Base-by-base conservation (phyloP, 129 eudicot genomes). In the Silybum marianum region DNA sequence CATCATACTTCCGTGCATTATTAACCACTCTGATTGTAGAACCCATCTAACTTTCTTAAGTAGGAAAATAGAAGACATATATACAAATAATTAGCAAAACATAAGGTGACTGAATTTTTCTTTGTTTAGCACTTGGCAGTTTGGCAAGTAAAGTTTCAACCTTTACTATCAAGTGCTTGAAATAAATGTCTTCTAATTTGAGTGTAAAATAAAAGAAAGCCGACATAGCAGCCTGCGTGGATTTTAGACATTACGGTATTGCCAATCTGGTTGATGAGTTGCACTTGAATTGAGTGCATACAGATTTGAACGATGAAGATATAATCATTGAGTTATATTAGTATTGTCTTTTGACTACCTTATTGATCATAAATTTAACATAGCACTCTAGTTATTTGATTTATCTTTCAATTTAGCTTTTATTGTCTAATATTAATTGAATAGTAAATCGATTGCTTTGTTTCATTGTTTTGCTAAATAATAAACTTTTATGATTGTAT, bases 81-180 rank as follows among this genome's bases (percentile, higher is more conserved):
- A 19, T 36, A 36, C 38, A 39, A 39, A 30, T 21, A 73, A 73
- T 73, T 21, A 73, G 34, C 76, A 39, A 39, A 42, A 44, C 77
- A 73, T 73, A 73, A 42, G 38, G 69, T 51, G 44, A 51, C 40
- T 75, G 21, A 24, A 48, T 51, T 75, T 54, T 54, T 22, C 46
- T 14, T 18, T 54, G 14, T 30, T 40, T 75, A 54, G 36, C 36
- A 32, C 36, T 32, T 32, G 36, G 11, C 42, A 58, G 46, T 58
- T n/a, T 28, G 70, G 19, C 30, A 58, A 58, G 46, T 75, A 23
- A 75, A 58, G 79, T 30, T 51, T 16, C 23, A 38, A 38, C 42
- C n/a, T n/a, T 75, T 75, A 51, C 21, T 26, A 65, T 58, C n/a
- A 54, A 26, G 69, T 18, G 34, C 28, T 51, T n/a, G 23, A 16